Base-by-base conservation (phyloP, 768 basidiomycete species). In the Leccinum obscurum region DNA sequence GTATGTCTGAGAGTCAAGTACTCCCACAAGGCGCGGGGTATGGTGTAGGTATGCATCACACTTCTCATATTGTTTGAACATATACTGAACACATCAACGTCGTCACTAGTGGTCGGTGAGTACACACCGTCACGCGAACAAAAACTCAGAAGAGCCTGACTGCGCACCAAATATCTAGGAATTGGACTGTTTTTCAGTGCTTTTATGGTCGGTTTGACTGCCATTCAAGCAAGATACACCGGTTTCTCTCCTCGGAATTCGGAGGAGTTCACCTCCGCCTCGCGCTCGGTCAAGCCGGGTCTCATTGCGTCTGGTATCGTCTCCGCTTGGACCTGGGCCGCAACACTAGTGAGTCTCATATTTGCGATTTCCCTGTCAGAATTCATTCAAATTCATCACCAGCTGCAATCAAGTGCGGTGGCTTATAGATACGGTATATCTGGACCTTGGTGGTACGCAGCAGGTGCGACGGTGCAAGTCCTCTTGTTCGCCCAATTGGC, bases 261-360 rank as follows among this genome's bases (percentile, higher is more conserved):
- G 0, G 93, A 95, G 72, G 91, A 93, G 69, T 93, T 93, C 66
- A 88, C 85, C 56, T 89, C 85, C 62, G 91, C 92, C 8, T 92
- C 89, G 1, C 81, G 92, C 34, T 88, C 87, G 58, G 83, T 96
- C 57, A 95, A 95, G 65, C 93, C 95, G 8, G 95, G 95, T 13
- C 79, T 98, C 50, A 95, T 97, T 60, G 93, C 94, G 0, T 86
- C 92, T 30, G 95, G 95, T 2, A 95, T 97, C 60, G 93, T 96
- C 22, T 89, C 87, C 20, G 93, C 94, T 0, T 95, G 93, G 93
- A 94, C 92, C n/a, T 91, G 88, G 82, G 89, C 89, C 3, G 90
- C 89, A 20, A 92, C 89, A 1, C 73, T 91, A 60, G 88, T 87
- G 58, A 22, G 60, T 77, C 5, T 44, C 17, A 58, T 35, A 7